phyloP scores from a whole-genome alignment of 371 early-diverging fungal genomes.

The Haplosporangium sp. region DNA sequence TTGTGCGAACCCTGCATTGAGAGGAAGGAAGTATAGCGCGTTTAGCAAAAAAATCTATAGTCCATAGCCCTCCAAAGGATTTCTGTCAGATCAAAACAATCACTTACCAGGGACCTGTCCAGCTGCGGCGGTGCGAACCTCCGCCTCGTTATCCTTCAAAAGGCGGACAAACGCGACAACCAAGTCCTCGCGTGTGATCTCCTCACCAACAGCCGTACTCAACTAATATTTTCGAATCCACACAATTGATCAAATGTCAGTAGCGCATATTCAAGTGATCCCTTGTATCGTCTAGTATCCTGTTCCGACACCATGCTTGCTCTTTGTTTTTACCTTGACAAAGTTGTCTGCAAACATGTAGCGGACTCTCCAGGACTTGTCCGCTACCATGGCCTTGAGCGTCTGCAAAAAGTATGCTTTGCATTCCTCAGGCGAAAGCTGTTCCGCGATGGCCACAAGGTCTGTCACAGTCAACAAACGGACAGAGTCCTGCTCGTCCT shows the following conservation, averaged over 20 bases:
- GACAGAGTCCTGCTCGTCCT: slow-evolving; percentile 97
- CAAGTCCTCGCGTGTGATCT: slow-evolving; percentile 81
- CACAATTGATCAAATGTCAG: neutral
- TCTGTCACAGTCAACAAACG: slow-evolving; percentile 94
- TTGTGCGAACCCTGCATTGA: slow-evolving; percentile 78
- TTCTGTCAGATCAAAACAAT: neutral
- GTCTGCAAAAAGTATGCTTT: slow-evolving; percentile 78
- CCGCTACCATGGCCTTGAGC: slow-evolving; percentile 82
- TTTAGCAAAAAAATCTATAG: neutral
- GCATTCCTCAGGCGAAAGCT: slow-evolving; percentile 79
- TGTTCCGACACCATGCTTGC: neutral
- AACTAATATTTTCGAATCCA: slow-evolving; percentile 59
- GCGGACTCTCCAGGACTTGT: slow-evolving; percentile 98
- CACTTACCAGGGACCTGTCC: slow-evolving; percentile 85
- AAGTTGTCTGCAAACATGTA: slow-evolving; percentile 98
- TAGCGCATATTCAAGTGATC: neutral
- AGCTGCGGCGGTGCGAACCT: slow-evolving; percentile 95
- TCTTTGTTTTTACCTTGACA: slow-evolving; percentile 75
- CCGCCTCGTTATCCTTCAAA: slow-evolving; percentile 95
- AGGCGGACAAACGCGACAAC: slow-evolving; percentile 80
- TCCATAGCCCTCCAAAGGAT: neutral
- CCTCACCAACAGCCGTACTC: slow-evolving; percentile 82
- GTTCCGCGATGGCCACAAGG: slow-evolving; percentile 89
- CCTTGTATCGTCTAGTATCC: neutral
- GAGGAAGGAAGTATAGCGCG: neutral